Evolutionary conservation across 2,329 filamentous ascomycete genomes (phyloP), one percentile per base, ranked within the genome.

Genomic region (Penicillium sp.): DNA sequence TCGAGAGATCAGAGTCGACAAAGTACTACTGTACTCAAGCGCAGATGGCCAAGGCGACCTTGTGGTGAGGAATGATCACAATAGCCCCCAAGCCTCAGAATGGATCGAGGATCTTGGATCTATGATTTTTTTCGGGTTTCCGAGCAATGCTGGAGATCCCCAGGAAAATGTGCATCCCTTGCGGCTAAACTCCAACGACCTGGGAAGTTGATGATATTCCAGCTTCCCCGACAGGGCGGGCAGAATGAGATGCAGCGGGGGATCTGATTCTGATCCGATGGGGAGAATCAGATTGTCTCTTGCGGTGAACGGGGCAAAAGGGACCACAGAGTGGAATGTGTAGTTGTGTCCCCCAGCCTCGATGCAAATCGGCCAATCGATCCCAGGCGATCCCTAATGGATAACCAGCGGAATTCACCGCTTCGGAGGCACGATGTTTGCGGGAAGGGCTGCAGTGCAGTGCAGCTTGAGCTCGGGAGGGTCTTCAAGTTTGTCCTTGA

Each of bases 281-380:
- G 54, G 6, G 24, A 39, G 14, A 58, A 62, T 60, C 54, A 31
- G 54, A 58, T 60, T 60, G 58, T 60, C 40, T 60, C 43, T 59
- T 31, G 50, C 50, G 55, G 50, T 54, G 50, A 49, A 44, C 9
- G 41, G 41, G 40, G 10, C 18, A 10, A n/a, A 5, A 46, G 43
- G 24, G 24, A 27, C 24, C 6, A 27, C 24, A 27, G 24, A 6
- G n/a, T n/a, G 46, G 33, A 49, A 31, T 31, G 31, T 31, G 31
- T 31, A 31, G 24, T 10, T 9, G 31, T 39, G 33, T 16, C 22
- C 31, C 31, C 47, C 47, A 37, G 47, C 47, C 47, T 37, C n/a
- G 33, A 37, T 50, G 31, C 10, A 14, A 35, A 49, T 49, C 16
- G 22, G 6, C 31, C 27, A 49, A 49, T 49, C 4, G 46, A 24